A percentile compares a stretch with the other conserved stretches of the same genome.
Evolutionary conservation across 169 alveolate species (phyloP).

Genomic region (Plasmodium relictum): DNA sequence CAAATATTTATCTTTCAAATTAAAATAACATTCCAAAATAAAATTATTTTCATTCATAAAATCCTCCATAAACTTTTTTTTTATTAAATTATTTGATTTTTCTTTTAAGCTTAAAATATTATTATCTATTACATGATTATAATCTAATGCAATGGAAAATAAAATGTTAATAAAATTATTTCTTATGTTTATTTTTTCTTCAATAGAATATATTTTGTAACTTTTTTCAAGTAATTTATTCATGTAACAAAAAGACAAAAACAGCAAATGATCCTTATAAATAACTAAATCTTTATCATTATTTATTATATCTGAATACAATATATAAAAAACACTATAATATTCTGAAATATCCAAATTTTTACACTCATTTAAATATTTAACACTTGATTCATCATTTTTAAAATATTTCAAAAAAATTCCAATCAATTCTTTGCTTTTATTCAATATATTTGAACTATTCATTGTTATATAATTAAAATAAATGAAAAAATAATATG

Average conservation of each 20-base stretch:
- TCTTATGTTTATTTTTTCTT: slow-evolving; percentile 33
- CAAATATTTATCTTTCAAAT: slow-evolving; percentile 6
- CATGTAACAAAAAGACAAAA: slow-evolving; percentile 62
- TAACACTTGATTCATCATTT: slow-evolving; percentile 38
- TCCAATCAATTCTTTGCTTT: slow-evolving; percentile 47
- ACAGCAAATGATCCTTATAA: slow-evolving; percentile 30
- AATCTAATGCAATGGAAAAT: slow-evolving; percentile 25
- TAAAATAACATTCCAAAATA: slow-evolving; percentile 6
- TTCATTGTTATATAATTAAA: background rate
- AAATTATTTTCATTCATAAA: slow-evolving; percentile 17
- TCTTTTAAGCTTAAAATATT: slow-evolving; percentile 25
- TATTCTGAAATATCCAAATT: slow-evolving; percentile 33
- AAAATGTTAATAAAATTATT: slow-evolving; percentile 47
- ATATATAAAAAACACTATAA: slow-evolving; percentile 30
- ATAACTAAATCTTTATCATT: slow-evolving; percentile 4
- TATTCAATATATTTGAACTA: background rate
- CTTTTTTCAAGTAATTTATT: slow-evolving; percentile 29
- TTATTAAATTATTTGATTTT: slow-evolving; percentile 20
- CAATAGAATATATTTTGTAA: slow-evolving; percentile 27
- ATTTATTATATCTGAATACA: slow-evolving; percentile 22
- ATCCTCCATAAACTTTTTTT: slow-evolving; percentile 3
- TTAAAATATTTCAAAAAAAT: slow-evolving; percentile 33
- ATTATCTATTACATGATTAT: slow-evolving; percentile 21
- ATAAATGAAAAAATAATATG: background rate
- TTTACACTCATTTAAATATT: slow-evolving; percentile 62